phyloP scores from a whole-genome alignment of 352 stramenopile species.

The Globisporangium radiosum region DNA sequence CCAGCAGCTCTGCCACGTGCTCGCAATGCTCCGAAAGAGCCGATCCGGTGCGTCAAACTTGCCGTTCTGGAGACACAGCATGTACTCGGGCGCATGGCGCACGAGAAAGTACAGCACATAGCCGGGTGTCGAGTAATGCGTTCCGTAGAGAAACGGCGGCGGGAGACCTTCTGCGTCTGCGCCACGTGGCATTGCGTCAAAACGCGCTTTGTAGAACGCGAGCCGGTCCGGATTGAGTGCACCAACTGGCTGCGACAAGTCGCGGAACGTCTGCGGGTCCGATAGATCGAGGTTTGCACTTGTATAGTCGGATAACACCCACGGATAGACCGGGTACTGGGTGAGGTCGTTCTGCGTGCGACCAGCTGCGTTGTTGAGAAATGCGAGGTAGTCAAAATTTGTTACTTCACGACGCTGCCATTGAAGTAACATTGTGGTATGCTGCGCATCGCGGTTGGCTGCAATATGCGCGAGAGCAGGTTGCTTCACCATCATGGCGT shows the following conservation, averaged over 20 bases:
- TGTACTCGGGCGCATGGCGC: constrained; percentile 93
- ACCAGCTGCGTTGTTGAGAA: constrained; percentile 85
- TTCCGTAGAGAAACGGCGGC: constrained; percentile 97
- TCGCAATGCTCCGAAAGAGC: constrained; percentile 92
- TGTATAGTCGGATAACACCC: constrained; percentile 91
- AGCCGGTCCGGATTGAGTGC: constrained; percentile 63
- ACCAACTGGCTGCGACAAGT: constrained; percentile 94
- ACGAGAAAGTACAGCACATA: constrained; percentile 99
- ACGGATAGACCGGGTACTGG: constrained; percentile 98
- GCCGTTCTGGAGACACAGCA: constrained; percentile 94
- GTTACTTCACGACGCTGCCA: constrained; percentile 87
- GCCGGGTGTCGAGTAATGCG: constrained; percentile 88
- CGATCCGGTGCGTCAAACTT: constrained; percentile 98
- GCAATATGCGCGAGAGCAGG: constrained; percentile 55
- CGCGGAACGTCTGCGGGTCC: constrained; percentile 83
- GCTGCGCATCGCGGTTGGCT: constrained; percentile 43
- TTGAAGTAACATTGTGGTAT: constrained; percentile 53
- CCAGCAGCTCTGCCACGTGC: constrained; percentile 87
- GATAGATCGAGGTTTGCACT: constrained; percentile 79
- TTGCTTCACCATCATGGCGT: constrained; percentile 74
- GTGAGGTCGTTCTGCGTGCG: constrained; percentile 87
- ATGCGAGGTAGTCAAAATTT: constrained; percentile 92
- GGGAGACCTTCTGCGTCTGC: constrained; percentile 73
- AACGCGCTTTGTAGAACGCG: constrained; percentile 80
- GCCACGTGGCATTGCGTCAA: constrained; percentile 82